These are phyloP conservation scores for Roridomyces roridus DNA, from an alignment of 768 basidiomycete species.

Conservation along the genomic window DNA sequence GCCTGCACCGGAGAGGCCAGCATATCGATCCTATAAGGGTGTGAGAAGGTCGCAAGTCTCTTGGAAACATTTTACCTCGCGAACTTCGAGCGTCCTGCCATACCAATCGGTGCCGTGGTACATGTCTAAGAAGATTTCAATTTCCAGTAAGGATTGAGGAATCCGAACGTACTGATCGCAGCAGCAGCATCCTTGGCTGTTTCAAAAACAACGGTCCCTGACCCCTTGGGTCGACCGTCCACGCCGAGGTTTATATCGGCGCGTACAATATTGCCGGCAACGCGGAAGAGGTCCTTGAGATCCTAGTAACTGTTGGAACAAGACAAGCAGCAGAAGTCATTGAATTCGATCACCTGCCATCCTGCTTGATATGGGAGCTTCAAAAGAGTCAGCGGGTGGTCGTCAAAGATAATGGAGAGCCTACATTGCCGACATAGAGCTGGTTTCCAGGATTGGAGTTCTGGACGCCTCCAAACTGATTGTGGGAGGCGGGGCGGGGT, in stretches of 20 bases:
- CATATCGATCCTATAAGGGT: constrained; percentile 76
- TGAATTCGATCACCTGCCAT: constrained; percentile 66
- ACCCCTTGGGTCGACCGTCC: constrained; percentile 94
- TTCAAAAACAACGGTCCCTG: constrained; percentile 97
- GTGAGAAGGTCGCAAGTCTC: neutral
- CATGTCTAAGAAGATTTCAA: constrained; percentile 71
- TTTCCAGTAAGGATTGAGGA: too few relatives aligned
- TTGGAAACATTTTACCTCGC: constrained; percentile 66
- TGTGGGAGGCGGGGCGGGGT: constrained; percentile 83
- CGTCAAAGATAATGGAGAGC: constrained; percentile 26
- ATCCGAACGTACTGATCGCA: constrained; percentile 88
- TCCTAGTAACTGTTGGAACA: constrained; percentile 44
- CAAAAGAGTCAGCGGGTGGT: neutral
- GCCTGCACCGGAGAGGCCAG: constrained; percentile 76
- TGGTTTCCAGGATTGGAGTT: constrained; percentile 79
- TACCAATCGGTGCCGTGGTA: constrained; percentile 99
- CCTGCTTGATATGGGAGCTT: constrained; percentile 97
- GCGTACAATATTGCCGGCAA: constrained; percentile 93
- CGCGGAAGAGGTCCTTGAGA: constrained; percentile 94
- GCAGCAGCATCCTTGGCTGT: constrained; percentile 89
- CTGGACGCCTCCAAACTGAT: constrained; percentile 59
- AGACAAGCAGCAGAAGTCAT: too few relatives aligned
- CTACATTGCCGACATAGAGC: constrained; percentile 90
- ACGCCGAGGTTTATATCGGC: constrained; percentile 95
- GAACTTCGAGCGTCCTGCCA: constrained; percentile 92